Conservation (phyloP, 2,329 filamentous ascomycete genomes). For the Magnaporthales sp. region DNA sequence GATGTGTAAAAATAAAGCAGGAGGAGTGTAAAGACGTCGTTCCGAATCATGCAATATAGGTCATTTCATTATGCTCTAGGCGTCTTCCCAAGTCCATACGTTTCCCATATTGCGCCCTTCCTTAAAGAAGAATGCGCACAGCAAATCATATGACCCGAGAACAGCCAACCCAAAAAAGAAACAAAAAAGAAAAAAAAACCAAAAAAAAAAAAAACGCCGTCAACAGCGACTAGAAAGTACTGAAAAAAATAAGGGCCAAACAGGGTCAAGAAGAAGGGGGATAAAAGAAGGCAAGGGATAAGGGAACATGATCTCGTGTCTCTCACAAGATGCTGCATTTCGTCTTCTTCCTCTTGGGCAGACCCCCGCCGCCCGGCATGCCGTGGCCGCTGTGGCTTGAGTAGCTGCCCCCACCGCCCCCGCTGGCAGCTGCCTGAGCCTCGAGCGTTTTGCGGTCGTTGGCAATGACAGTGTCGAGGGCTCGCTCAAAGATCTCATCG, state of each 20-base stretch:
- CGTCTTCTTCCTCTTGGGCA: slow-evolving; percentile 72
- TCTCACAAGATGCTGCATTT: slow-evolving; percentile 70
- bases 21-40: slow-evolving; percentile 11
- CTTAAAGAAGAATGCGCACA: neutral
- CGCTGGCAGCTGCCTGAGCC: slow-evolving; percentile 31
- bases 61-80: slow-evolving; percentile 11
- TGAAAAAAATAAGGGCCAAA: slow-evolving; percentile 7
- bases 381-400: slow-evolving; percentile 22
- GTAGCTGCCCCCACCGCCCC: slow-evolving; percentile 21
- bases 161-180: slow-evolving; percentile 8
- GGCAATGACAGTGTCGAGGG: slow-evolving; percentile 81
- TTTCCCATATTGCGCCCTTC: neutral
- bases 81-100: neutral
- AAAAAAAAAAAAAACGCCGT: slow-evolving; percentile 5
- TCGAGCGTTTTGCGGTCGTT: slow-evolving; percentile 62
- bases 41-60: slow-evolving; percentile 16
- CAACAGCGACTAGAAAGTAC: slow-evolving; percentile 1
- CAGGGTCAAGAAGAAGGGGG: neutral
- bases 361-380: slow-evolving; percentile 27
- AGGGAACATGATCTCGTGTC: slow-evolving; percentile 8
- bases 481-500: slow-evolving; percentile 90
- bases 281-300: neutral
- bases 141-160: neutral
- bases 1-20: slow-evolving; percentile 12
- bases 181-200: slow-evolving; percentile 5